phyloP scores from a whole-genome alignment of 176 grass and related monocot species.

The Lolium rigidum region DNA sequence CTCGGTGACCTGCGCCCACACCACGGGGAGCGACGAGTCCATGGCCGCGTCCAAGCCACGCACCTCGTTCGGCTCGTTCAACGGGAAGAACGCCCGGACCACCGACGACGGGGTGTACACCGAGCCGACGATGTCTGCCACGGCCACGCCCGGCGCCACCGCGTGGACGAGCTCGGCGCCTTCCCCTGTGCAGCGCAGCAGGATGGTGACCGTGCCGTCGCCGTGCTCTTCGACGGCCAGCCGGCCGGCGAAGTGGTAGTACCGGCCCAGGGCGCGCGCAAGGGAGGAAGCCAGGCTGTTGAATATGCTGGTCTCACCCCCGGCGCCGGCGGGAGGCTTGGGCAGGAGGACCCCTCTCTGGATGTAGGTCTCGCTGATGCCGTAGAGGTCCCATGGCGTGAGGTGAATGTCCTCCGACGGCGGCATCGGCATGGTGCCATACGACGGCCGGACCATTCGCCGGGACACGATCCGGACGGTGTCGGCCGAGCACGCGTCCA shows the following conservation, averaged over 20 bases:
- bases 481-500: too few relatives aligned
- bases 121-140: neutral
- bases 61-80: neutral
- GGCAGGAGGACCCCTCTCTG: neutral
- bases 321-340: neutral
- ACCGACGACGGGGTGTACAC: neutral
- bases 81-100: neutral
- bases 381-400: neutral
- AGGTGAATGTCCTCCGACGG: neutral
- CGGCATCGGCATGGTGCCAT: neutral
- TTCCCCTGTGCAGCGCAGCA: neutral
- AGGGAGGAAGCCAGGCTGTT: neutral
- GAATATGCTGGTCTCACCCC: neutral
- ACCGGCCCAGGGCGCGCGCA: neutral
- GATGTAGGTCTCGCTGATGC: neutral
- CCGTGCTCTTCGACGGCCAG: neutral
- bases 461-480: neutral
- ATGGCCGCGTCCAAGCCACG: neutral
- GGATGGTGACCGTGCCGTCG: neutral
- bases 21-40: neutral
- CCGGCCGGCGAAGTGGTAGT: neutral
- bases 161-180: conserved; percentile 5
- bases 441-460: neutral
- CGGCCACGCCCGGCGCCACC: neutral
- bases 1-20: conserved; percentile 39